These are phyloP conservation scores for Pugionium dolabratum DNA, from an alignment of 345 rosid genomes.

Conservation along the genomic window DNA sequence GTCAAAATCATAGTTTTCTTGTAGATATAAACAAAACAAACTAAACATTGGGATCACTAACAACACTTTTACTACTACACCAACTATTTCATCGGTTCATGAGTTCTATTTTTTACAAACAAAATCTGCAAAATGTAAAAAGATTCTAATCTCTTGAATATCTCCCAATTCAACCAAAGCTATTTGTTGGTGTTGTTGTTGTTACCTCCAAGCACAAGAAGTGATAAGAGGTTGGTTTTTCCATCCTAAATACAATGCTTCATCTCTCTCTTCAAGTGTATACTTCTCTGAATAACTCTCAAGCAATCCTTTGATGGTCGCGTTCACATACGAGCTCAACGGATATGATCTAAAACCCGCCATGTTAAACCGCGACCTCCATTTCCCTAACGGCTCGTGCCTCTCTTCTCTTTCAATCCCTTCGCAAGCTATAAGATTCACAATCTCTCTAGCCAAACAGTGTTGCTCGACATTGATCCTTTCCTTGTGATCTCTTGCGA, in stretches of 20 bases:
- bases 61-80: conserved; percentile 5
- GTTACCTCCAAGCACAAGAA: conserved; percentile 89
- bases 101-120: conserved; percentile 31
- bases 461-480: conserved; percentile 90
- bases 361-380: conserved; percentile 83
- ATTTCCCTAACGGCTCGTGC: conserved; percentile 77
- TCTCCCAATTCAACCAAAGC: not conserved
- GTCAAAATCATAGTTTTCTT: too few relatives aligned
- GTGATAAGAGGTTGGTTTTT: conserved; percentile 62
- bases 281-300: conserved; percentile 64
- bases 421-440: conserved; percentile 90
- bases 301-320: conserved; percentile 68
- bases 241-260: conserved; percentile 85
- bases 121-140: not conserved
- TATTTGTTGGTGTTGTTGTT: not conserved
- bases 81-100: conserved; percentile 23
- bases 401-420: conserved; percentile 93
- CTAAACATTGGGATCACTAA: too few relatives aligned
- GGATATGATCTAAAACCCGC: conserved; percentile 84
- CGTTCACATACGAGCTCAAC: conserved; percentile 67
- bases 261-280: conserved; percentile 79
- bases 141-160: conserved; percentile 25
- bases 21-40: too few relatives aligned
- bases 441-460: conserved; percentile 91
- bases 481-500: conserved; percentile 82